Percentiles rank a stretch among this genome's conserved stretches.
phyloP scores from a whole-genome alignment of 306 rosid genomes.

The Lathyrus tuberosus region DNA sequence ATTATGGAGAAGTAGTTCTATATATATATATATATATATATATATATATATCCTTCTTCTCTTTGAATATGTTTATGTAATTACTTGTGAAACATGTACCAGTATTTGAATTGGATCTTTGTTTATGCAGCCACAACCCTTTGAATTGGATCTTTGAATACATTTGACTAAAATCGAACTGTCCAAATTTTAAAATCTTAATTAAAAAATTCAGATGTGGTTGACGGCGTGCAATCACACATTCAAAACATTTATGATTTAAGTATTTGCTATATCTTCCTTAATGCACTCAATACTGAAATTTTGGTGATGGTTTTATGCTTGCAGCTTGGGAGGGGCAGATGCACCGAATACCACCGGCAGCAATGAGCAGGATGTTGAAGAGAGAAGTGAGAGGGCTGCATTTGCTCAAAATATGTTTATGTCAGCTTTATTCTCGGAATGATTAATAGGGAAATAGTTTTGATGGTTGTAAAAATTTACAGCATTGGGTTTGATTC shows the following conservation, averaged over 20 bases:
- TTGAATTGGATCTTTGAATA: too few relatives aligned
- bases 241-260: not conserved
- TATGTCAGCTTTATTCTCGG: conserved; percentile 55
- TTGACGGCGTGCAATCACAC: too few relatives aligned
- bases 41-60: not conserved
- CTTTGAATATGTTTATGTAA: not conserved
- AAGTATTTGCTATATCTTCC: not conserved
- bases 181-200: too few relatives aligned
- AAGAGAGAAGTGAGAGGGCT: conserved; percentile 64
- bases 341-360: conserved; percentile 35
- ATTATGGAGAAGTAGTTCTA: too few relatives aligned
- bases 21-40: too few relatives aligned
- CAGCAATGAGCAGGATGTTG: conserved; percentile 48
- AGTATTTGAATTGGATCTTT: too few relatives aligned
- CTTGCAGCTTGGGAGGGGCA: conserved; percentile 49
- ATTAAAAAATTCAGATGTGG: too few relatives aligned
- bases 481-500: conserved; percentile 23
- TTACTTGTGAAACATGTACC: not conserved
- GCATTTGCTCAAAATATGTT: conserved; percentile 61
- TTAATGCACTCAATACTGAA: conserved; percentile 10
- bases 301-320: conserved; percentile 23
- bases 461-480: not conserved
- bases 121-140: too few relatives aligned
- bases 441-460: not conserved
- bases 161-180: too few relatives aligned